Evolutionary conservation across 2,329 filamentous ascomycete genomes (phyloP).

Genomic region (Ophiocordyceps camponoti-saundersi): DNA sequence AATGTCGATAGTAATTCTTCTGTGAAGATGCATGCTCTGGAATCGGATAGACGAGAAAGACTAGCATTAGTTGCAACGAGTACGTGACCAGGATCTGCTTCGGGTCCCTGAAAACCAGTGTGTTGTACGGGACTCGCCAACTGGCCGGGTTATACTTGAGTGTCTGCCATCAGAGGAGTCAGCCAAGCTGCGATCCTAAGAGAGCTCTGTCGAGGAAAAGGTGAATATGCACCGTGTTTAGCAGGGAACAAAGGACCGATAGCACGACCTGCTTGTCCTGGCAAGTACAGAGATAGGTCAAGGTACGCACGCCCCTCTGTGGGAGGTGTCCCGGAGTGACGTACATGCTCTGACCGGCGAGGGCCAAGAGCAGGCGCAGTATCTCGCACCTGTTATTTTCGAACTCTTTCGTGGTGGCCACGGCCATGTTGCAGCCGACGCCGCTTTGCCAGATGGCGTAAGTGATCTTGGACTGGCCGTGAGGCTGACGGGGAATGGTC

Average conservation of each 20-base stretch:
- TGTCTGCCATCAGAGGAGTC: conserved; percentile 33
- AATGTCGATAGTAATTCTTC: conserved; percentile 91
- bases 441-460: conserved; percentile 98
- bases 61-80: conserved; percentile 76
- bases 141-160: conserved; percentile 90
- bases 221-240: conserved; percentile 60
- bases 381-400: conserved; percentile 90
- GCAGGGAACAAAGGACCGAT: conserved; percentile 74
- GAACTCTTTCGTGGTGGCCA: conserved; percentile 77
- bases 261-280: conserved; percentile 83
- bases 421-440: conserved; percentile 81
- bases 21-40: conserved; percentile 54
- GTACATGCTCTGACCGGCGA: conserved; percentile 89
- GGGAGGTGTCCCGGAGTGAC: conserved; percentile 66
- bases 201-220: neutral
- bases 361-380: conserved; percentile 64
- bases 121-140: conserved; percentile 90
- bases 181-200: neutral
- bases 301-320: conserved; percentile 62
- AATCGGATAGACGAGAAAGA: conserved; percentile 71
- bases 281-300: conserved; percentile 80
- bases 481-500: conserved; percentile 58
- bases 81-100: conserved; percentile 86
- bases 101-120: conserved; percentile 78
- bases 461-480: conserved; percentile 62